Evolutionary conservation across 345 rosid species (phyloP).

Genomic region (Erucastrum elatum): DNA sequence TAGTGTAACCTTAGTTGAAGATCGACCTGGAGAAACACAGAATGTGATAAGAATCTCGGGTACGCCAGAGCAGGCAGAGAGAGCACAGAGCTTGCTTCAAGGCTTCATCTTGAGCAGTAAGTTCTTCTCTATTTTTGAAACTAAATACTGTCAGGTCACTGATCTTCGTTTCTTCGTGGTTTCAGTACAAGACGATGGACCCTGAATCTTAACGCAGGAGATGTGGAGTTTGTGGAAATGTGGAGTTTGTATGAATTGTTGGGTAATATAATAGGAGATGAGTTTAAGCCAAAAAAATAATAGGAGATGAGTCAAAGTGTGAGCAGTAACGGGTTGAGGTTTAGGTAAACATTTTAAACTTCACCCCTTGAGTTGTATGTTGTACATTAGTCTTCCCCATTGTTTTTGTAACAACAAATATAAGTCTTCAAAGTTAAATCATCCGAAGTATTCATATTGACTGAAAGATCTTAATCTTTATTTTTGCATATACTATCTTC

Average conservation of each 20-base stretch:
- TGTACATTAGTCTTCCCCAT: slow-evolving; percentile 8
- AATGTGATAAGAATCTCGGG: slow-evolving; percentile 87
- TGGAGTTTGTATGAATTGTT: slow-evolving; percentile 26
- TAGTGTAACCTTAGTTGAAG: slow-evolving; percentile 75
- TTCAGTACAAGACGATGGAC: slow-evolving; percentile 80
- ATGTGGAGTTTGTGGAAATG: slow-evolving; percentile 16
- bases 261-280: slow-evolving; percentile 17
- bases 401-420: slow-evolving; percentile 16
- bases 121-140: slow-evolving; percentile 26
- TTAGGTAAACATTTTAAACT: slow-evolving; percentile 14
- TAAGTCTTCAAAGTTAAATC: background rate
- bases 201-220: slow-evolving; percentile 36
- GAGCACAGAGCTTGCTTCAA: slow-evolving; percentile 97
- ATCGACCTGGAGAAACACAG: slow-evolving; percentile 61
- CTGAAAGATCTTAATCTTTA: background rate
- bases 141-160: background rate
- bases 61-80: slow-evolving; percentile 92
- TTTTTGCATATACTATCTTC: background rate
- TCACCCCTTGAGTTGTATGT: slow-evolving; percentile 4
- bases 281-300: too few relatives aligned
- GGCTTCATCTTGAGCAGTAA: slow-evolving; percentile 96
- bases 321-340: slow-evolving; percentile 12
- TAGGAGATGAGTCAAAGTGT: slow-evolving; percentile 10
- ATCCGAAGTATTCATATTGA: background rate
- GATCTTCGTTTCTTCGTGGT: slow-evolving; percentile 16